Evolutionary conservation across 306 rosid species (phyloP), one percentile per base, ranked within the genome.

Genomic region (Phaseolus lunatus): DNA sequence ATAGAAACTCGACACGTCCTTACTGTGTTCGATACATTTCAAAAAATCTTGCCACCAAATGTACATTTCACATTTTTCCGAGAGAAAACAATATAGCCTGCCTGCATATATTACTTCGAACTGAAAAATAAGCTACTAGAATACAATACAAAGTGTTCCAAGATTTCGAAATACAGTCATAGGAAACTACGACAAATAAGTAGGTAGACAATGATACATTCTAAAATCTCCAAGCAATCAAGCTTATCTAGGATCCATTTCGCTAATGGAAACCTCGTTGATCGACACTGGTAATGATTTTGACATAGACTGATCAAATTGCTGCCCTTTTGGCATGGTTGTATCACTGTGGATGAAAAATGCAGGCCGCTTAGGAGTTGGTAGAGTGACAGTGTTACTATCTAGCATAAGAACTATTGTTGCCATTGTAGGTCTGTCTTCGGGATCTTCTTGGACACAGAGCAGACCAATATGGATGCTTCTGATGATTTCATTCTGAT

Each of bases 381-480:
- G 68, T 9, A 84, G 67, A 45, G 69, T 74, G 41, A 70, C 11
- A 1, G 86, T 45, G 31, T 37, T 31, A 48, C 80, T 70, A 2
- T 63, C 73, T 3, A 85, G 86, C 88, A 82, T 78, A 1, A 67
- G 64, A 70, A 68, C 72, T 66, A 81, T 74, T 23, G 53, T 4
- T 15, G 85, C 72, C 85, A 85, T 85, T 20, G 88, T 59, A 2
- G 88, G 88, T 15, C 88, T 81, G 12, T 73, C 67, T 0, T 6
- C 79, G 15, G 84, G 81, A 64, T 81, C 81, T 52, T 85, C 85
- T 44, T 85, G 88, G 49, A 85, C 84, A 70, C 83, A 85, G 0
- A 85, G 68, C 24, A 85, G 58, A 23, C 81, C 81, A 45, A 81
- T 78, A 41, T 85, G 85, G 23, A 85, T 70, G 75, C 84, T 78